A percentile compares a stretch with the other conserved stretches of the same genome.
Evolutionary conservation across 2,329 filamentous ascomycete species (phyloP).

Genomic region (Talaromyces islandicus): DNA sequence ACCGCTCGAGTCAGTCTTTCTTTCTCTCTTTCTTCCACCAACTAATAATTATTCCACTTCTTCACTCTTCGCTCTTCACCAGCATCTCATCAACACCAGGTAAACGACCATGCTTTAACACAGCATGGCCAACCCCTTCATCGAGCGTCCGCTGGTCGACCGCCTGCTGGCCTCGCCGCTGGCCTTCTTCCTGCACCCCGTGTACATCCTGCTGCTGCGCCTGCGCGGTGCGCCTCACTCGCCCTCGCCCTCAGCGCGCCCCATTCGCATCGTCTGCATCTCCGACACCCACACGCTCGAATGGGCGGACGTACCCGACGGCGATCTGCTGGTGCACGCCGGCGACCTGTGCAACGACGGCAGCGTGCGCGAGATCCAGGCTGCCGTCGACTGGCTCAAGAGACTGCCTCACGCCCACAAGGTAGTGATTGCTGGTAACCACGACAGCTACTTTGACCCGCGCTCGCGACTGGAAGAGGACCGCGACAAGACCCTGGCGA

Average conservation of each 20-base stretch:
- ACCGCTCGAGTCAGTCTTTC: neutral
- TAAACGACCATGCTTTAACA: neutral
- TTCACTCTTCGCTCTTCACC: neutral
- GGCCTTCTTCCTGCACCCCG: slow-evolving; percentile 53
- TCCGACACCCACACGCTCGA: slow-evolving; percentile 78
- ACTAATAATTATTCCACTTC: neutral
- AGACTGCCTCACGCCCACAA: slow-evolving; percentile 71
- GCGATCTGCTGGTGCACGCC: slow-evolving; percentile 83
- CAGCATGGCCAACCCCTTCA: slow-evolving; percentile 39
- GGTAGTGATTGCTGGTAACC: slow-evolving; percentile 78
- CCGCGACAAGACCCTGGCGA: slow-evolving; percentile 28
- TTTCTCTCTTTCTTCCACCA: too few relatives aligned
- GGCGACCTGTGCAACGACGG: slow-evolving; percentile 77
- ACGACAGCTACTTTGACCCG: slow-evolving; percentile 78
- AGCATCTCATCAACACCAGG: neutral
- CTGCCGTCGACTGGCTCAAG: slow-evolving; percentile 76
- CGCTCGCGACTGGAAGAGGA: slow-evolving; percentile 55
- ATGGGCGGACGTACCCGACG: slow-evolving; percentile 49
- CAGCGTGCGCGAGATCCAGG: slow-evolving; percentile 66
- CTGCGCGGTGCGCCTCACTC: slow-evolving; percentile 62
- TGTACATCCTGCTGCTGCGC: slow-evolving; percentile 60
- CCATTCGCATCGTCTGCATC: slow-evolving; percentile 74
- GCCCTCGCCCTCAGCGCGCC: slow-evolving; percentile 48
- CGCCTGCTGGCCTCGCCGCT: slow-evolving; percentile 64
- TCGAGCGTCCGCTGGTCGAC: slow-evolving; percentile 51